These are phyloP conservation scores for Hericium erinaceus DNA, from an alignment of 768 basidiomycete species.

Conservation along the genomic window DNA sequence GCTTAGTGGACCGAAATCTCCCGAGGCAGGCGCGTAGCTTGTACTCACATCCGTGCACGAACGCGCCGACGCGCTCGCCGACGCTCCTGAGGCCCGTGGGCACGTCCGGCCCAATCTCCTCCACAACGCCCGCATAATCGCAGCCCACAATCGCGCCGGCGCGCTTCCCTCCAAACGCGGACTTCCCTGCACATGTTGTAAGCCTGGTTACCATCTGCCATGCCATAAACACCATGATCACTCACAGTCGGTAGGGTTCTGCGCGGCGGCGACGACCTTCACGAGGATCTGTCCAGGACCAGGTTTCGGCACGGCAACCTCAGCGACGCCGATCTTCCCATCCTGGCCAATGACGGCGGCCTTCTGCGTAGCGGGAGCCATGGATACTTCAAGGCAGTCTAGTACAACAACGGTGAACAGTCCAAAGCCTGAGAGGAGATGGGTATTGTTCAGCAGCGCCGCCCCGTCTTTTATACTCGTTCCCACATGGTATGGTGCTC, in stretches of 20 bases:
- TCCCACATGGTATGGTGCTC: too few relatives aligned
- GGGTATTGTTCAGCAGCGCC: too few relatives aligned
- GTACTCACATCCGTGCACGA: slow-evolving; percentile 1
- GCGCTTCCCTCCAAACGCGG: not conserved
- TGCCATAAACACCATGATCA: not conserved
- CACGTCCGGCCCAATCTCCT: slow-evolving; percentile 9
- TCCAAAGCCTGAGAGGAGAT: too few relatives aligned
- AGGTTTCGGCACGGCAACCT: not conserved
- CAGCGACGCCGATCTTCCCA: not conserved
- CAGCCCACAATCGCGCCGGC: slow-evolving; percentile 4
- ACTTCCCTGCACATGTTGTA: not conserved
- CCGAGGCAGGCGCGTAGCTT: not conserved
- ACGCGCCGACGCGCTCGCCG: slow-evolving; percentile 10
- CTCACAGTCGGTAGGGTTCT: slow-evolving; percentile 2
- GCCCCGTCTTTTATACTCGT: too few relatives aligned
- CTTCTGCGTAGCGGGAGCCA: not conserved
- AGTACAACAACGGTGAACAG: too few relatives aligned
- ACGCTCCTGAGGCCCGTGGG: slow-evolving; percentile 4
- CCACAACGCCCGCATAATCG: slow-evolving; percentile 11
- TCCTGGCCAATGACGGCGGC: not conserved
- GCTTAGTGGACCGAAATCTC: too few relatives aligned
- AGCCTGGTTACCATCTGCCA: too few relatives aligned
- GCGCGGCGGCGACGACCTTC: not conserved
- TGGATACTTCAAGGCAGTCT: not conserved
- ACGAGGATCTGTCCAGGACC: not conserved